phyloP scores from a whole-genome alignment of 1,284 basidiomycete species.

The Cerioporus squamosus region DNA sequence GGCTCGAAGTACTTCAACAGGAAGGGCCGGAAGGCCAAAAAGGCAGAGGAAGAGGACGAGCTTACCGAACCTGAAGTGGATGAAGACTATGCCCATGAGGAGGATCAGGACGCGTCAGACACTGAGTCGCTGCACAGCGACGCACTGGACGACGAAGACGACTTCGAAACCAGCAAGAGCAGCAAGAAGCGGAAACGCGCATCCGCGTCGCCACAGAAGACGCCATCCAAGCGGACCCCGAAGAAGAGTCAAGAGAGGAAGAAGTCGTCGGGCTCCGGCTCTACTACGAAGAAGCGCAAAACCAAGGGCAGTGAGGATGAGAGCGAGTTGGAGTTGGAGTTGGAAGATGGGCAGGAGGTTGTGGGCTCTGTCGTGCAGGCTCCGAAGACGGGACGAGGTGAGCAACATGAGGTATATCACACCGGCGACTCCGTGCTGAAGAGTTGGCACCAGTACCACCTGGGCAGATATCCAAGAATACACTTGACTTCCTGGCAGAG shows the following conservation, averaged over 20 bases:
- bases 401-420: neutral
- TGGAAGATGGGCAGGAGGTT: slow-evolving; percentile 71
- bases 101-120: slow-evolving; percentile 8
- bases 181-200: slow-evolving; percentile 40
- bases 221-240: neutral
- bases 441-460: slow-evolving; percentile 63
- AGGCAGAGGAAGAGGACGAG: neutral
- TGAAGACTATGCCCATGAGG: neutral
- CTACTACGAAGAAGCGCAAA: slow-evolving; percentile 35
- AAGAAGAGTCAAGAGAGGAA: slow-evolving; percentile 19
- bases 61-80: neutral
- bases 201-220: slow-evolving; percentile 11
- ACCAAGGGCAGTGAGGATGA: slow-evolving; percentile 35
- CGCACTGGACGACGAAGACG: slow-evolving; percentile 31
- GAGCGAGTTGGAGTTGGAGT: slow-evolving; percentile 47
- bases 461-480: slow-evolving; percentile 86
- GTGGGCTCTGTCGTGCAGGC: slow-evolving; percentile 74
- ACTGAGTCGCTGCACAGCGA: slow-evolving; percentile 26
- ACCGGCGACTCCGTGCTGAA: neutral
- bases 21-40: neutral
- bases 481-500: slow-evolving; percentile 75
- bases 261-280: slow-evolving; percentile 19
- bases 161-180: neutral
- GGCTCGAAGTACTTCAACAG: slow-evolving; percentile 1
- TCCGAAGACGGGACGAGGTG: slow-evolving; percentile 81